These are phyloP conservation scores for Populus ilicifolia DNA, from an alignment of 345 rosid genomes.

Conservation along the genomic window DNA sequence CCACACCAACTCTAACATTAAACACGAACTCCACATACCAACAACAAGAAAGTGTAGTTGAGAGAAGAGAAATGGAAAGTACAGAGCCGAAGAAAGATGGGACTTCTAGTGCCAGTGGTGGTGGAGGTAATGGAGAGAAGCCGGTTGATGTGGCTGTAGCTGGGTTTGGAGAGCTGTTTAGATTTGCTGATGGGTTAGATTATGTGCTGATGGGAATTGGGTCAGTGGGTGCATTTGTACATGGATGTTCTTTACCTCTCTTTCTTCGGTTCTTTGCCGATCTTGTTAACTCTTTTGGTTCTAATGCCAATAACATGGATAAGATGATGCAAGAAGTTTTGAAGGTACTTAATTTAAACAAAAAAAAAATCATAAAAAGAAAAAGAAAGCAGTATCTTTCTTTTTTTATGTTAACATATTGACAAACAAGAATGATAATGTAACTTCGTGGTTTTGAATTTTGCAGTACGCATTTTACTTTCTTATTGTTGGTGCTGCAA, in stretches of 20 bases:
- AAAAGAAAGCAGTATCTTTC: neutral
- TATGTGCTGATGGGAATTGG: conserved; percentile 93
- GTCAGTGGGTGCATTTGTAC: conserved; percentile 87
- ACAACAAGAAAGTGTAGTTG: conserved; percentile 12
- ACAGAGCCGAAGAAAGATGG: conserved; percentile 37
- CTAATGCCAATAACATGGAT: conserved; percentile 81
- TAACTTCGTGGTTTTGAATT: conserved; percentile 8
- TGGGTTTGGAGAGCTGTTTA: conserved; percentile 77
- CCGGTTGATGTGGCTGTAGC: conserved; percentile 48
- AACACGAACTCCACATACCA: conserved; percentile 14
- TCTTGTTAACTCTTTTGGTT: conserved; percentile 97
- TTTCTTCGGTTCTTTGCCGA: conserved; percentile 96
- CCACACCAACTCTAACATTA: conserved; percentile 22
- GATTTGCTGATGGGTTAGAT: conserved; percentile 96
- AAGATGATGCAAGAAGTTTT: conserved; percentile 97
- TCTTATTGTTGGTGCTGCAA: conserved; percentile 95
- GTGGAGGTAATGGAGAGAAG: conserved; percentile 35
- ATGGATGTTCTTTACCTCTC: conserved; percentile 89
- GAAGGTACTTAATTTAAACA: conserved; percentile 44
- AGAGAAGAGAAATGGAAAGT: conserved; percentile 51
- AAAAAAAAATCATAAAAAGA: neutral
- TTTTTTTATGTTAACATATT: neutral
- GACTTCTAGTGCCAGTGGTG: neutral
- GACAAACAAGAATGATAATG: neutral
- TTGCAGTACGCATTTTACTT: conserved; percentile 95